phyloP scores from a whole-genome alignment of 495 filamentous ascomycete species.

The Penicillium ochrochloron region DNA sequence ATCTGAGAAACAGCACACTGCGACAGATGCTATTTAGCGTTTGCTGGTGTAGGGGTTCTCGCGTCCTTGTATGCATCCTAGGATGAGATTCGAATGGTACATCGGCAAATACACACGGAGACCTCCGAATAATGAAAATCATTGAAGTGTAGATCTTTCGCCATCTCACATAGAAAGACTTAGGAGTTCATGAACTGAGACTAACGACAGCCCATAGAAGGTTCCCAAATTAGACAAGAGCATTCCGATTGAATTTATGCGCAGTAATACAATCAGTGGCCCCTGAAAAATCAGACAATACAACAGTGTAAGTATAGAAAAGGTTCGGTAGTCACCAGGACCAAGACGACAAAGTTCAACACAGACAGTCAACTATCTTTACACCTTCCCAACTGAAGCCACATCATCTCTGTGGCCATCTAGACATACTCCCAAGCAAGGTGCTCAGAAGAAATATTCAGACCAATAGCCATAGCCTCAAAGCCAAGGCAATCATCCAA shows the following conservation, averaged over 20 bases:
- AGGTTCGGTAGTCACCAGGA: background rate
- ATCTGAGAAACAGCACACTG: too few relatives aligned
- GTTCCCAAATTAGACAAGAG: background rate
- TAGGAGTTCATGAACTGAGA: too few relatives aligned
- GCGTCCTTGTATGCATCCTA: too few relatives aligned
- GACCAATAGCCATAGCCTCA: slow-evolving; percentile 29
- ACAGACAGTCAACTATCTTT: background rate
- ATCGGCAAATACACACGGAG: too few relatives aligned
- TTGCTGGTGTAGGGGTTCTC: too few relatives aligned
- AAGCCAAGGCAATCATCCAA: slow-evolving; percentile 42
- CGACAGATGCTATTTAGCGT: too few relatives aligned
- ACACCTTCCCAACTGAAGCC: background rate
- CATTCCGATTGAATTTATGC: background rate
- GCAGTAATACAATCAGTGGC: background rate
- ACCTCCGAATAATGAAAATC: too few relatives aligned
- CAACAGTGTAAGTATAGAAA: background rate
- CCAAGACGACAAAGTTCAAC: background rate
- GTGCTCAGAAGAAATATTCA: slow-evolving; percentile 18
- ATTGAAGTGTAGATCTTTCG: too few relatives aligned
- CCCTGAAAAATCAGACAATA: background rate
- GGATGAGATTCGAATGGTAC: too few relatives aligned
- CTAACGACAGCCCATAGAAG: background rate
- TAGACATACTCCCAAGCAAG: slow-evolving; percentile 45
- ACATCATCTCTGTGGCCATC: slow-evolving; percentile 17
- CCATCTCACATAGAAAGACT: too few relatives aligned